Evolutionary conservation across 176 grass and related monocot species (phyloP), one percentile per base, ranked within the genome.

Genomic region (Oryza australiensis): DNA sequence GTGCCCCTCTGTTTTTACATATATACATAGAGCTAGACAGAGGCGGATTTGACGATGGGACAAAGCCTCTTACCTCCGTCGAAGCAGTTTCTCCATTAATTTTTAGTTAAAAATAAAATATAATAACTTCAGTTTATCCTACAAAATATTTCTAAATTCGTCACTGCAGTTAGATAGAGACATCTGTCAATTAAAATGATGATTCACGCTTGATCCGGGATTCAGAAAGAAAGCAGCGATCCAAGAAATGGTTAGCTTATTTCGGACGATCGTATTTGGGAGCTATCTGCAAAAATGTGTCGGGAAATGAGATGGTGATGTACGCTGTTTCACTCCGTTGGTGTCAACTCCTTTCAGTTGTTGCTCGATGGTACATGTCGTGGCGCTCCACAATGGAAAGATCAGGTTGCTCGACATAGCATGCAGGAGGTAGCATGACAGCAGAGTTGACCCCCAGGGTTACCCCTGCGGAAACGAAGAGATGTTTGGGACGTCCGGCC

Each of bases 321-420:
- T 42, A 59, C n/a, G 40, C 40, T 74, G 86, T 62, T 62, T 48
- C 35, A 55, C 32, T 9, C 10, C 1, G 37, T 30, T 40, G 75
- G 24, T 49, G 75, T 26, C 34, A 18, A 49, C 64, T 14, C 28
- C 46, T 63, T 62, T 80, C 81, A 69, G 16, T 79, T 84, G 75
- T 68, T 30, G 62, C 46, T 80, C 28, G 62, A 88, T 84, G 68
- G 68, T 69, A 74, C 86, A 29, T 5, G 20, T 74, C 16, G 5
- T 68, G 62, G 46, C 1, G 45, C 62, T 42, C 79, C 41, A 72
- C 49, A 22, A 74, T 68, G 27, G 27, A 48, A 67, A 23, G 42
- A 73, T 29, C 5, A 55, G 18, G 20, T 55, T 55, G 51, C 7
- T 22, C 20, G 51, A n/a, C 51, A 55, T 5, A 9, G 20, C 51